Conservation (phyloP, 208 protist genomes). For the Leishmania tarentolae region DNA sequence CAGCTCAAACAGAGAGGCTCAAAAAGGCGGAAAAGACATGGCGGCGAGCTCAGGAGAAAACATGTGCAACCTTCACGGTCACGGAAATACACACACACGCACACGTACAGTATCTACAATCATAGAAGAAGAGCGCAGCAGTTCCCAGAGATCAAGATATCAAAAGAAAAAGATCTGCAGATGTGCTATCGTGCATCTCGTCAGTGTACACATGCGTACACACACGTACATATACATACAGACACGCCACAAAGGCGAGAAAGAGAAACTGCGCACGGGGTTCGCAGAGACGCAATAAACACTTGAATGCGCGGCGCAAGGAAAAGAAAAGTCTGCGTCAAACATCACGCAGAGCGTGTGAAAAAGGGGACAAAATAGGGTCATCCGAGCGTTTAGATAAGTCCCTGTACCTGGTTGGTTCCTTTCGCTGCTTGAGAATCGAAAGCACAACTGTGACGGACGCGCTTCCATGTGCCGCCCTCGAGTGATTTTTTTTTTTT, state of each 20-base stretch:
- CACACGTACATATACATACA: background rate
- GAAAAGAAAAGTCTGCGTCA: background rate
- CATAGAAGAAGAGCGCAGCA: background rate
- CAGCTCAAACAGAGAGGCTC: background rate
- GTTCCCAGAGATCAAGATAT: background rate
- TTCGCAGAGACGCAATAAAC: too few species aligned
- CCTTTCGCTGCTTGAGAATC: background rate
- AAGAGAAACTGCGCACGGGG: too few species aligned
- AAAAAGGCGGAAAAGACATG: background rate
- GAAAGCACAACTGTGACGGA: background rate
- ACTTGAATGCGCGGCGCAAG: too few species aligned
- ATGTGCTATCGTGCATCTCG: background rate
- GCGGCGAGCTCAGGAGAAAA: background rate
- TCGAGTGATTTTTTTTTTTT: background rate
- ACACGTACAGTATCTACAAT: background rate
- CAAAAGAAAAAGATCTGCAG: background rate
- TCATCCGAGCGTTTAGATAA: background rate
- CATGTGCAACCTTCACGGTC: background rate
- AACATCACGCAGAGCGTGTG: too few species aligned
- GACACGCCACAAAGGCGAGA: slow-evolving; percentile 13
- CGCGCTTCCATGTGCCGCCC: background rate
- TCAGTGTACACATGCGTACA: slow-evolving; percentile 4
- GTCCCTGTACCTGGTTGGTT: background rate
- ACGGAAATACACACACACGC: background rate
- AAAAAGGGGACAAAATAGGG: background rate